Evolutionary conservation across 2,329 filamentous ascomycete genomes (phyloP), one percentile per base, ranked within the genome.

Genomic region (Trichoderma hamatum): DNA sequence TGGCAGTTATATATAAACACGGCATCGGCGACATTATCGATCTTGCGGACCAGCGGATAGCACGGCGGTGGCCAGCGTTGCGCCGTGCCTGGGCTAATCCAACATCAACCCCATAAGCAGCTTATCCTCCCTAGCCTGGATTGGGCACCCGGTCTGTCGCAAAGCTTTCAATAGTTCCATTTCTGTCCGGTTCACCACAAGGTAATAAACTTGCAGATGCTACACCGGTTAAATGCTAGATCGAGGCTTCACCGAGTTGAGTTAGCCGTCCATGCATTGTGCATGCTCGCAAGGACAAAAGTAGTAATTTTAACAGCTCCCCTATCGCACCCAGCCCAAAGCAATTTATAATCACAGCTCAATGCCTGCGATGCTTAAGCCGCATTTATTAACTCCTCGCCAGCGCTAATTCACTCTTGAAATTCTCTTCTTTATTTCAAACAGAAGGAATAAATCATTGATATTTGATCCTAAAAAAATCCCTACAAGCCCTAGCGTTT

Each of bases 401-500:
- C 13, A 9, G 9, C 34, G 16, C 34, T 36, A 13, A 14, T 39
- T 19, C 39, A n/a, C 39, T 39, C 10, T 19, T 10, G 11, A 7
- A 5, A 43, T 19, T 7, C 2, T n/a, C 7, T 43, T 43, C 10
- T 49, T 5, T 49, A 13, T 13, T 21, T 24, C n/a, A 49, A 55
- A 30, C 9, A 55, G 10, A 39, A 26, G 5, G 36, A 56, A 32
- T 34, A 32, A 66, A 36, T 43, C 62, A 43, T 56, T 52, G 51
- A 56, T n/a, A n/a, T 24, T 56, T 51, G 43, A 52, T 52, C 60
- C 43, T 51, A 24, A 52, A 39, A 63, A n/a, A 63, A 5, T 52
- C 32, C 63, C 63, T 67, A 67, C 26, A 49, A 59, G 30, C 49
- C 36, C 63, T 32, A 49, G 46, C 52, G 52, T 24, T 59, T 58